Conservation (phyloP, 78 protist genomes). For the Chrysochromulina parva region DNA sequence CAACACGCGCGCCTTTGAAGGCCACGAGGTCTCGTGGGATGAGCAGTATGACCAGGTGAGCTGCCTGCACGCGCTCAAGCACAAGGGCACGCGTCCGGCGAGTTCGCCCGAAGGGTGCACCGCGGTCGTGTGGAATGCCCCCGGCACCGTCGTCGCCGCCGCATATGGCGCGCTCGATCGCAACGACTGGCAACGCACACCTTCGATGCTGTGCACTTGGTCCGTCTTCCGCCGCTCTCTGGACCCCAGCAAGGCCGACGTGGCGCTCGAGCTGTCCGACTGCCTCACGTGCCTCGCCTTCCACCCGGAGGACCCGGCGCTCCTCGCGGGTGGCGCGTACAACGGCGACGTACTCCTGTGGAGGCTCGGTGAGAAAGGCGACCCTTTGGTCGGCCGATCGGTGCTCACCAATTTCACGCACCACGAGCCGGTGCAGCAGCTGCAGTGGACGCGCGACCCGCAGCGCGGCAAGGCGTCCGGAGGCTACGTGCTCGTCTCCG, state of each 20-base stretch:
- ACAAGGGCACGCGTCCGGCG: background rate
- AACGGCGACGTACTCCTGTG: slow-evolving; percentile 34
- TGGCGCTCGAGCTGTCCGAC: background rate
- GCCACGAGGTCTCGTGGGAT: background rate
- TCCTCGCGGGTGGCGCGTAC: slow-evolving; percentile 44
- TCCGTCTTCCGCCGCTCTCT: background rate
- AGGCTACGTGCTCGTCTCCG: background rate
- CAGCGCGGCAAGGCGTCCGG: background rate
- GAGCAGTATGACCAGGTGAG: background rate
- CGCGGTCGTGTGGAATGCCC: slow-evolving; percentile 32
- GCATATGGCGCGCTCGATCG: slow-evolving; percentile 25
- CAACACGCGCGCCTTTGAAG: background rate
- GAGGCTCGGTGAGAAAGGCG: background rate
- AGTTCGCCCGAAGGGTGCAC: background rate
- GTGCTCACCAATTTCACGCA: background rate
- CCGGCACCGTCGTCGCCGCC: slow-evolving; percentile 37
- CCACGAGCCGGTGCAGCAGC: slow-evolving; percentile 6
- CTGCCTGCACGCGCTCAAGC: background rate
- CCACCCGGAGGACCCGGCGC: slow-evolving; percentile 28
- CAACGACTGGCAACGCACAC: background rate
- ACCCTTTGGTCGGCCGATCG: background rate
- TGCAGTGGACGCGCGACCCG: background rate
- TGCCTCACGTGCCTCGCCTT: slow-evolving; percentile 6
- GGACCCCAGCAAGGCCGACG: slow-evolving; percentile 1
- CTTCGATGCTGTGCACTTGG: slow-evolving; percentile 14